Evolutionary conservation across 768 basidiomycete genomes (phyloP).

Genomic region (Leccinellum albellum): DNA sequence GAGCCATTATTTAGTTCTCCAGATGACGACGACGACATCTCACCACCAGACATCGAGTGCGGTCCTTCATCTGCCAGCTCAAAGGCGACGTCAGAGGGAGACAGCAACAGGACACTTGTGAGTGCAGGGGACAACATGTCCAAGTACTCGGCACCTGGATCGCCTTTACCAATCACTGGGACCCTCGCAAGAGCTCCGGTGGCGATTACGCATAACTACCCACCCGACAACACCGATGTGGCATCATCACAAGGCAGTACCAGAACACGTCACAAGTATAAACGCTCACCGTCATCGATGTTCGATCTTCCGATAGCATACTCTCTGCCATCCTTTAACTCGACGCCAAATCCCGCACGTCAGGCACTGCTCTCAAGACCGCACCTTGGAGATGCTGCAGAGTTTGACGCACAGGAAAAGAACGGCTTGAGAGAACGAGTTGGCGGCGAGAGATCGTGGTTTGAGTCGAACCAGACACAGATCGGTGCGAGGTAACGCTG

Average conservation of each 20-base stretch:
- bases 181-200: constrained; percentile 1
- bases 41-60: constrained; percentile 44
- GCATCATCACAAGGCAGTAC: constrained; percentile 18
- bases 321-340: constrained; percentile 31
- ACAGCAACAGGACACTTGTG: constrained; percentile 17
- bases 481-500: constrained; percentile 27
- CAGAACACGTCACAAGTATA: constrained; percentile 26
- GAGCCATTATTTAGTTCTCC: constrained; percentile 64
- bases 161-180: constrained; percentile 12
- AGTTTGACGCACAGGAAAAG: constrained; percentile 38
- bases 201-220: constrained; percentile 40
- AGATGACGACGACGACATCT: constrained; percentile 46
- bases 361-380: constrained; percentile 1
- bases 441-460: constrained; percentile 41
- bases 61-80: constrained; percentile 36
- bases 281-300: constrained; percentile 37
- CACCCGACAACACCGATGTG: constrained; percentile 50
- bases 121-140: constrained; percentile 11
- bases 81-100: constrained; percentile 30
- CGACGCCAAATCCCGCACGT: constrained; percentile 7
- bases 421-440: constrained; percentile 52
- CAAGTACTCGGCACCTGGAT: constrained; percentile 11
- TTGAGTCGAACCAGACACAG: constrained; percentile 36
- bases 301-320: constrained; percentile 33
- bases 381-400: constrained; percentile 6